Evolutionary conservation across 441 rosid genomes (phyloP).

Genomic region (Viola pubescens): DNA sequence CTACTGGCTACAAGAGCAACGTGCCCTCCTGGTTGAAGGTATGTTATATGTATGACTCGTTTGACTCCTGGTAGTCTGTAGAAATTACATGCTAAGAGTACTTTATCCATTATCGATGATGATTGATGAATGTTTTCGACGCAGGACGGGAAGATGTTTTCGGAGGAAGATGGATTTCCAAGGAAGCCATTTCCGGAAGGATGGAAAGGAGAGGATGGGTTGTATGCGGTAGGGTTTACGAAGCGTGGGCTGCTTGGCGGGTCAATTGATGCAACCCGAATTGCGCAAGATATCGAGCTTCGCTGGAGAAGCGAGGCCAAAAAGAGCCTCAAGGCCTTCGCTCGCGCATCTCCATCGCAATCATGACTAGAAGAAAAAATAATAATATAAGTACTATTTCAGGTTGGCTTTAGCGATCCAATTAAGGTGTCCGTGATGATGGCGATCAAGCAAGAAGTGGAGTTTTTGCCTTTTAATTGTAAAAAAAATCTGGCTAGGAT

Average conservation of each 20-base stretch:
- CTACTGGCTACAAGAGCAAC: conserved; percentile 85
- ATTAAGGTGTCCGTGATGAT: too few species aligned
- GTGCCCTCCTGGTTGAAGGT: conserved; percentile 84
- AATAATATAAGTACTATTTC: neutral
- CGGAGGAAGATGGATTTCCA: conserved; percentile 59
- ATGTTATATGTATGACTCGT: conserved; percentile 1
- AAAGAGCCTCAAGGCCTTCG: conserved; percentile 12
- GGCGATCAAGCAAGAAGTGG: too few species aligned
- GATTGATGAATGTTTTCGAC: too few species aligned
- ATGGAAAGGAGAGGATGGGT: conserved; percentile 76
- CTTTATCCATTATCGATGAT: too few species aligned
- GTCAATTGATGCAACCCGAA: conserved; percentile 53
- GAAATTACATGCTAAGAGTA: too few species aligned
- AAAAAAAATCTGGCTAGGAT: too few species aligned
- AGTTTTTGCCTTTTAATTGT: too few species aligned
- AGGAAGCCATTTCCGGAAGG: conserved; percentile 54
- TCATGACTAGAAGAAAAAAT: neutral
- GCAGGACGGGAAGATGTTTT: conserved; percentile 54
- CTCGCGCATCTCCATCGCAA: conserved; percentile 12
- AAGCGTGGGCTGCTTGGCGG: conserved; percentile 70
- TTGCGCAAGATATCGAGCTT: conserved; percentile 51
- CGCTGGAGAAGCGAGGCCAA: conserved; percentile 26
- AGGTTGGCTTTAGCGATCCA: neutral
- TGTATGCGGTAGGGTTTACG: conserved; percentile 75
- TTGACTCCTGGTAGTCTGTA: too few species aligned